Evolutionary conservation across 2,329 filamentous ascomycete genomes (phyloP), one percentile per base, ranked within the genome.

Genomic region (Penicillium fuscoglaucum): DNA sequence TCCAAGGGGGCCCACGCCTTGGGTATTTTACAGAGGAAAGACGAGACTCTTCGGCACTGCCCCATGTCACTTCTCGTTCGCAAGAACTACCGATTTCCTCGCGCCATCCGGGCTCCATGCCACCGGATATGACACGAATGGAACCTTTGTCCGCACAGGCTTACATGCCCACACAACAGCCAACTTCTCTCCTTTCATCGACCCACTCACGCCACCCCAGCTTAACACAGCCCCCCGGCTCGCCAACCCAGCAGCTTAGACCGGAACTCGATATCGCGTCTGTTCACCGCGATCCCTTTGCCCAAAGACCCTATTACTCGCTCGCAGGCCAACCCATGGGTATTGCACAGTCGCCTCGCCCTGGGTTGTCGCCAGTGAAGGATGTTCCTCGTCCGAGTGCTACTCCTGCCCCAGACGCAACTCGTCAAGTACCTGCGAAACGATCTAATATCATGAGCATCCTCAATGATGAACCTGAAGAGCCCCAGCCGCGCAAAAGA

Each of bases 361-460:
- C 69, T 17, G 62, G 71, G 17, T 52, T 75, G 47, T 74, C 73
- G 3, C 74, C 74, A 6, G 66, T 72, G 17, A 76, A 74, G 62
- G 75, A 78, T 40, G 43, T 56, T n/a, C 57, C 68, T 29, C 74
- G 74, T 31, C 65, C 71, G 17, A 72, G 66, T 40, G 70, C 72
- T 6, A 73, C 72, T 19, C 68, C 72, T 7, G 60, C 60, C 9
- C 62, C 71, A 4, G 78, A 79, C 52, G 41, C 61, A n/a, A 68
- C 70, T 50, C 75, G 74, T 46, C 74, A 78, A 48, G 73, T 77
- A 5, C 78, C 78, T 26, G 77, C 75, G 1, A 82, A 81, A 63
- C 75, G 78, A 40, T 81, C 78, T 2, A 81, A 80, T 62, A 80
- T 82, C 46, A 78, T 80, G 72, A 78, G 71, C 58, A 76, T 82